phyloP scores from a whole-genome alignment of 306 rosid species.

The Prinsepia uniflora region DNA sequence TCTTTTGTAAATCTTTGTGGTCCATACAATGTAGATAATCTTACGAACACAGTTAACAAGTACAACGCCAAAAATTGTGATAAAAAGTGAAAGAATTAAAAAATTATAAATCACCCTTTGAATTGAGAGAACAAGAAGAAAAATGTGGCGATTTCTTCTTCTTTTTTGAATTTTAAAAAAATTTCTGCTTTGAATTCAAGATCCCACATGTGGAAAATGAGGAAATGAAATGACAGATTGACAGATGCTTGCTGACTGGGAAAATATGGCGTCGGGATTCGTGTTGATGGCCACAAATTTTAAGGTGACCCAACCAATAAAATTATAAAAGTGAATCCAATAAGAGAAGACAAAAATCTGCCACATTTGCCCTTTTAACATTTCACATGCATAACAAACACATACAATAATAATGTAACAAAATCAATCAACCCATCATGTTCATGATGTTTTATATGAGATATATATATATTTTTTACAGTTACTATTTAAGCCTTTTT shows the following conservation, averaged over 20 bases:
- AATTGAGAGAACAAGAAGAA: neutral
- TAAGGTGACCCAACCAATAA: neutral
- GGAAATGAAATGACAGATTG: slow-evolving; percentile 3
- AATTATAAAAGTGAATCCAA: neutral
- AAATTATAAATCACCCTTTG: neutral
- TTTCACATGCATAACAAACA: neutral
- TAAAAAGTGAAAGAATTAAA: neutral
- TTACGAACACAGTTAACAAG: too few species aligned
- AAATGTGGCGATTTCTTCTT: neutral
- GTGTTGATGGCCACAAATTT: neutral
- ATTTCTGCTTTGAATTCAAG: neutral
- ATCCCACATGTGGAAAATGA: neutral
- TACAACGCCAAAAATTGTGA: neutral
- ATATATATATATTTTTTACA: too few species aligned
- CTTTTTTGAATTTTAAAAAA: neutral
- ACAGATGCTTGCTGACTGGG: too few species aligned
- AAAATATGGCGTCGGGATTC: neutral
- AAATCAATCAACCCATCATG: too few species aligned
- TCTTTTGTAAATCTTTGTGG: neutral
- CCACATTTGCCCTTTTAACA: neutral
- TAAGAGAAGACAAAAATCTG: neutral
- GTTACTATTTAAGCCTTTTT: too few species aligned
- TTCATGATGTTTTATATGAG: too few species aligned
- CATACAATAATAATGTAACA: too few species aligned
- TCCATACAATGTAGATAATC: neutral